phyloP scores from a whole-genome alignment of 139 green algal genomes.

The Eudorina sp. region DNA sequence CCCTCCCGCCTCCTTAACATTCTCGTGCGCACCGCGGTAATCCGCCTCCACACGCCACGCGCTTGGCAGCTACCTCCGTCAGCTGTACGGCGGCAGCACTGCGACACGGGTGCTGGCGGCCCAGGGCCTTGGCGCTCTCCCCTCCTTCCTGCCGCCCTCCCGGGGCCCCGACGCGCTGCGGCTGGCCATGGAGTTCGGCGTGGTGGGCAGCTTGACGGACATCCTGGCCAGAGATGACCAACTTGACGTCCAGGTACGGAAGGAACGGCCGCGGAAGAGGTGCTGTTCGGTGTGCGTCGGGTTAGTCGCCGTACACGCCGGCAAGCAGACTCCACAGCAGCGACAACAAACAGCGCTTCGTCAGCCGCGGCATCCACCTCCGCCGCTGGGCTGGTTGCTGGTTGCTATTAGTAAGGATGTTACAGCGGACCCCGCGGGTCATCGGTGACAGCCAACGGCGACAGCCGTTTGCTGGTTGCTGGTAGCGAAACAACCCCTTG shows the following conservation, averaged over 20 bases:
- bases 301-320: too few relatives aligned
- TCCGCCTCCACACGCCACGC: background rate
- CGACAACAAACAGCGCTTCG: too few relatives aligned
- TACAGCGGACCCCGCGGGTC: too few relatives aligned
- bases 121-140: constrained; percentile 19
- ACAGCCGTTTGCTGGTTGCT: too few relatives aligned
- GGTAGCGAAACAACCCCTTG: too few relatives aligned
- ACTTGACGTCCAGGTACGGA: constrained; percentile 11
- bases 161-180: background rate
- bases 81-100: constrained; percentile 17
- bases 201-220: constrained; percentile 12
- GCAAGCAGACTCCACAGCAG: too few relatives aligned
- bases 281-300: too few relatives aligned
- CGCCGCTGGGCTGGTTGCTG: too few relatives aligned
- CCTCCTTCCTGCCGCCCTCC: constrained; percentile 23
- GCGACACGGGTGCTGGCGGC: constrained; percentile 4
- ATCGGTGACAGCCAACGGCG: too few relatives aligned
- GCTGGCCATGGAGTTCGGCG: background rate
- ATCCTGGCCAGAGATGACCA: background rate
- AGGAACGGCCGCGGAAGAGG: too few relatives aligned
- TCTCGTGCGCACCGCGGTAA: background rate
- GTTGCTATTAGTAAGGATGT: too few relatives aligned
- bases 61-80: constrained; percentile 4
- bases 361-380: too few relatives aligned
- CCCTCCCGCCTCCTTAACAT: background rate